These are phyloP conservation scores for Fusarium succisae DNA, from an alignment of 2,329 filamentous ascomycete species.

Conservation along the genomic window DNA sequence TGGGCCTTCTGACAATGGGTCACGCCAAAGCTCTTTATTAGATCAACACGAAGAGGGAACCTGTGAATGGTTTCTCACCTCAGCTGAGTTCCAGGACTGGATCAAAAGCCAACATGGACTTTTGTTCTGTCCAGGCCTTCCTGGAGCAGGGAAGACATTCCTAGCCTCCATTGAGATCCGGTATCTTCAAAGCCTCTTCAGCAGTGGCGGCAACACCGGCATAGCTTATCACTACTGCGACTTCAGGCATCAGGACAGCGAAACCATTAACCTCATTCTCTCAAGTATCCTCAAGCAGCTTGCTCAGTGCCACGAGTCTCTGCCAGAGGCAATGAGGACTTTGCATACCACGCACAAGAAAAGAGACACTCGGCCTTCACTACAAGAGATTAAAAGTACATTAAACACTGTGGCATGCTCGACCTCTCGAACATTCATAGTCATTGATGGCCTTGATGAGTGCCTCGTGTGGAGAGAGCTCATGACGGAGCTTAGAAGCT, in stretches of 20 bases:
- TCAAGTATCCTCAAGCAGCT: background rate
- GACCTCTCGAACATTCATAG: background rate
- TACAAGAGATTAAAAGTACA: background rate
- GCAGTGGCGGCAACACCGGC: too few species aligned
- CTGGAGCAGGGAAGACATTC: background rate
- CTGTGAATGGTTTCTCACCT: background rate
- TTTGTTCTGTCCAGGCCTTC: background rate
- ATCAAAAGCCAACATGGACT: background rate
- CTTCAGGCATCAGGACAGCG: background rate
- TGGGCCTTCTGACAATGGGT: background rate
- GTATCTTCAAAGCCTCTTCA: background rate
- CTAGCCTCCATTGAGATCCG: background rate
- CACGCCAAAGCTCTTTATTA: background rate
- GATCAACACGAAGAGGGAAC: background rate
- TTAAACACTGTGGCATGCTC: background rate
- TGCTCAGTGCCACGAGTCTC: background rate
- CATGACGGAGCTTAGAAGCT: background rate
- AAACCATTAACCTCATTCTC: background rate
- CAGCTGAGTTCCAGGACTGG: background rate
- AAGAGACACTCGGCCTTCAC: background rate
- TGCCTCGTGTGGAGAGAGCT: background rate
- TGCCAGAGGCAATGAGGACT: background rate
- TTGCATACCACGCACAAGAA: background rate
- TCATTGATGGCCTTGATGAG: background rate
- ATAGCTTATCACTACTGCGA: background rate